Evolutionary conservation across 1,284 basidiomycete genomes (phyloP).

Genomic region (Rhodotorula sp.): DNA sequence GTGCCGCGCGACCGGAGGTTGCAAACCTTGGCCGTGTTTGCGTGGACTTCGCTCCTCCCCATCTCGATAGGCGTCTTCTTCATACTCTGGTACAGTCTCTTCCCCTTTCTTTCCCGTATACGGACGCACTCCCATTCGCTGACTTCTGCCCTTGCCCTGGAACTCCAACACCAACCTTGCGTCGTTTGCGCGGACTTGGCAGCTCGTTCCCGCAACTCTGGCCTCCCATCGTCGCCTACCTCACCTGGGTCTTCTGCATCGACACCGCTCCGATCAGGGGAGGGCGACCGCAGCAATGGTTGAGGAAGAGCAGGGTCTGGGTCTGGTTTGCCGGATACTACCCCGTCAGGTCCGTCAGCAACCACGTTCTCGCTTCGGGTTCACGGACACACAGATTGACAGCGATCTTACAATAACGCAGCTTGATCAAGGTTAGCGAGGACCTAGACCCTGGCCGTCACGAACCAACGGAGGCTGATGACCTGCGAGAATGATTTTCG

Average conservation of each 20-base stretch:
- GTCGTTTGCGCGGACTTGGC: conserved; percentile 4
- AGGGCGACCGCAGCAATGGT: conserved; percentile 74
- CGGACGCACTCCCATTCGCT: no score
- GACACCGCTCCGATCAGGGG: conserved; percentile 77
- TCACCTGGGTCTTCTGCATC: conserved; percentile 72
- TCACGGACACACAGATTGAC: background rate
- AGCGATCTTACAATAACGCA: conserved; percentile 40
- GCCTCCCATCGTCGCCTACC: conserved; percentile 79
- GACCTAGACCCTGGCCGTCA: background rate
- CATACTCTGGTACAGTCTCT: conserved; percentile 63
- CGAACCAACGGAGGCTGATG: background rate
- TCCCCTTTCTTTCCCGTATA: background rate
- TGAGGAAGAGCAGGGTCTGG: conserved; percentile 71
- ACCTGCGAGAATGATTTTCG: background rate
- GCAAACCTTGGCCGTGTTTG: conserved; percentile 61
- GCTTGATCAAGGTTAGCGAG: conserved; percentile 60
- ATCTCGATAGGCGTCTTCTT: conserved; percentile 70
- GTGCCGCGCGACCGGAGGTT: conserved; percentile 74
- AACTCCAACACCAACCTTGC: background rate
- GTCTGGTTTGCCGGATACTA: conserved; percentile 87
- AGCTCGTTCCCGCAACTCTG: conserved; percentile 88
- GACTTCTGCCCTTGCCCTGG: background rate
- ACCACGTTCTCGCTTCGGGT: no score
- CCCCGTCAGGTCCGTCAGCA: conserved; percentile 71
- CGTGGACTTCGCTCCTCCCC: conserved; percentile 80